Conservation (phyloP, 208 protist genomes). For the Kentomonas sorsogonicus region DNA sequence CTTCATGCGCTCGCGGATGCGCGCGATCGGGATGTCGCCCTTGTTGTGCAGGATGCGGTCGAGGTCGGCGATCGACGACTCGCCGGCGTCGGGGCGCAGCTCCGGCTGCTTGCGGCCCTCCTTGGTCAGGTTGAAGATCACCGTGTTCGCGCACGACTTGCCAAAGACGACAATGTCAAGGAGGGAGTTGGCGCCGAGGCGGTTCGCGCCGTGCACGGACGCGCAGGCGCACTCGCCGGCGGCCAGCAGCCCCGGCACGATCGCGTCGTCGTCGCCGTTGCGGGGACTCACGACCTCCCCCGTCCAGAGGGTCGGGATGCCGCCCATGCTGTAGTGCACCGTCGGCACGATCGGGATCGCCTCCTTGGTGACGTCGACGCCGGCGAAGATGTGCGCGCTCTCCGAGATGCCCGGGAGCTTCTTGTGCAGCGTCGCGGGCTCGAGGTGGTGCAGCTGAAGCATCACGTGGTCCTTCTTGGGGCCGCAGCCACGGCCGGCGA, state of each 20-base stretch:
- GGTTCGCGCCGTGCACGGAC: slow-evolving; percentile 98
- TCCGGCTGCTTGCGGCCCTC: slow-evolving; percentile 83
- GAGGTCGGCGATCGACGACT: slow-evolving; percentile 93
- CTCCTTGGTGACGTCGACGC: slow-evolving; percentile 99
- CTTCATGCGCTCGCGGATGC: slow-evolving; percentile 97
- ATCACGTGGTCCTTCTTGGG: slow-evolving; percentile 97
- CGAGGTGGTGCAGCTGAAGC: slow-evolving; percentile 97
- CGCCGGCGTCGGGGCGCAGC: slow-evolving; percentile 83
- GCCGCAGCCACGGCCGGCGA: slow-evolving; percentile 89
- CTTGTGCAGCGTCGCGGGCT: slow-evolving; percentile 92
- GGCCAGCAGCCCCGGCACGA: slow-evolving; percentile 96
- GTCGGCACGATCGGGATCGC: slow-evolving; percentile 98
- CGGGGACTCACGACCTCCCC: slow-evolving; percentile 88
- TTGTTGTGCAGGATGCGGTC: slow-evolving; percentile 95
- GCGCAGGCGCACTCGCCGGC: slow-evolving; percentile 97
- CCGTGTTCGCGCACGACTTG: slow-evolving; percentile 93
- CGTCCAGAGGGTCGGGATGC: slow-evolving; percentile 89
- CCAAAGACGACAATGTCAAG: slow-evolving; percentile 99
- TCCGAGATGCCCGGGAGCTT: slow-evolving; percentile 98
- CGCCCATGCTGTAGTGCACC: slow-evolving; percentile 99
- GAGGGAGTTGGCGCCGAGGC: slow-evolving; percentile 98
- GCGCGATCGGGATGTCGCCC: slow-evolving; percentile 85
- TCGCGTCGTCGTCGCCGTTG: slow-evolving; percentile 87
- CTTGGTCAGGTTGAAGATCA: slow-evolving; percentile 92
- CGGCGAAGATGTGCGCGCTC: slow-evolving; percentile 98